These are phyloP conservation scores for Ustilago tritici DNA, from an alignment of 1,284 basidiomycete genomes.

Conservation along the genomic window DNA sequence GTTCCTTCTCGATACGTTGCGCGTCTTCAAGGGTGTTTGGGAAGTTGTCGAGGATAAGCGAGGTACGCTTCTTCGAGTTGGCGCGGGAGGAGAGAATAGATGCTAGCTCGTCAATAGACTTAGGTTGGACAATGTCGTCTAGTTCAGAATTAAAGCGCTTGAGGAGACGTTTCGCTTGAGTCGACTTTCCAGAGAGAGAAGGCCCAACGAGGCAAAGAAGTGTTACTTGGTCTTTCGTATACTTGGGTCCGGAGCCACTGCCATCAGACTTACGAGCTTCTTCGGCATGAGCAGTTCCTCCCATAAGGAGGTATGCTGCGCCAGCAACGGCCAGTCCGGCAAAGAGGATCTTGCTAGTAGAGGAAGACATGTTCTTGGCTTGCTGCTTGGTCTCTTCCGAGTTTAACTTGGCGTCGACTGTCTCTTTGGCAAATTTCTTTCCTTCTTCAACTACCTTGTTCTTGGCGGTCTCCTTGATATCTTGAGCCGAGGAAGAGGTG, in stretches of 20 bases:
- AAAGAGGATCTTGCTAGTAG: conserved; percentile 38
- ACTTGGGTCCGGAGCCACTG: conserved; percentile 16
- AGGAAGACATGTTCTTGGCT: conserved; percentile 26
- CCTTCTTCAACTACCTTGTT: conserved; percentile 33
- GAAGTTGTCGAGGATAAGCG: conserved; percentile 54
- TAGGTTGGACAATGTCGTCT: conserved; percentile 29
- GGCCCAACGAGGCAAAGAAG: conserved; percentile 49
- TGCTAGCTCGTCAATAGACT: conserved; percentile 23
- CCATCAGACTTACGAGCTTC: conserved; percentile 18
- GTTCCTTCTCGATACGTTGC: conserved; percentile 40
- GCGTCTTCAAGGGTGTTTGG: conserved; percentile 49
- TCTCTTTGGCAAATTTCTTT: conserved; percentile 37
- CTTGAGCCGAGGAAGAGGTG: conserved; percentile 7
- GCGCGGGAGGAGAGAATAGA: conserved; percentile 25
- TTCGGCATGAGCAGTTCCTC: conserved; percentile 27
- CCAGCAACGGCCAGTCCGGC: conserved; percentile 29
- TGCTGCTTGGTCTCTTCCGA: conserved; percentile 22
- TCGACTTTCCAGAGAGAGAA: conserved; percentile 46
- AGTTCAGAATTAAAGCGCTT: conserved; percentile 44
- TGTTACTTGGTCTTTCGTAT: conserved; percentile 35
- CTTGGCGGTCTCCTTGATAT: conserved; percentile 32
- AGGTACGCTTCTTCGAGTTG: conserved; percentile 20
- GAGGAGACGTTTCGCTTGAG: conserved; percentile 50
- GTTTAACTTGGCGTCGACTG: conserved; percentile 9
- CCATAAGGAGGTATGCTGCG: conserved; percentile 27